Evolutionary conservation across 176 grass and related monocot genomes (phyloP).

Genomic region (Zea luxurians): DNA sequence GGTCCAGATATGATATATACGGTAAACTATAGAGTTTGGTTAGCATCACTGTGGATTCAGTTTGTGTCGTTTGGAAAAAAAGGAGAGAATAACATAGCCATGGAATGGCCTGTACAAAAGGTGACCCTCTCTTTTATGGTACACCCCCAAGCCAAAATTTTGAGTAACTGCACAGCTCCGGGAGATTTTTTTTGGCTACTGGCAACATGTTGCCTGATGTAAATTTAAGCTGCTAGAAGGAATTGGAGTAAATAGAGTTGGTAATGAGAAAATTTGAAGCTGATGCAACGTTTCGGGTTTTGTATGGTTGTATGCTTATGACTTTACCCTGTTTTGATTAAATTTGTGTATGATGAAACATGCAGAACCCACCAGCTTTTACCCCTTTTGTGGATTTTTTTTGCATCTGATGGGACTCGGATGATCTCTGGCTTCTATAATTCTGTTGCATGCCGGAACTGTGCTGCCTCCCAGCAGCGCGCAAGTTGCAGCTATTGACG

Average conservation of each 20-base stretch:
- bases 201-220: constrained; percentile 12
- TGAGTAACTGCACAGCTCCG: constrained; percentile 36
- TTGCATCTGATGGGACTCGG: background rate
- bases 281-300: background rate
- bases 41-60: constrained; percentile 23
- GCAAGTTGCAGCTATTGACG: background rate
- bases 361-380: background rate
- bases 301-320: constrained; percentile 8
- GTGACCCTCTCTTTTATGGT: constrained; percentile 15
- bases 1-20: background rate
- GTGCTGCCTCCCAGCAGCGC: background rate
- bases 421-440: background rate
- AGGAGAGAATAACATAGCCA: constrained; percentile 56
- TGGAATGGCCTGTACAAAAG: constrained; percentile 49
- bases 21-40: constrained; percentile 42
- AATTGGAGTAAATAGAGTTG: constrained; percentile 5
- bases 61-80: background rate
- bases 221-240: constrained; percentile 29
- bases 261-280: background rate
- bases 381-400: background rate
- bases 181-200: constrained; percentile 20
- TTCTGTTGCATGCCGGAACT: background rate
- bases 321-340: background rate
- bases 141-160: constrained; percentile 37
- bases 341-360: background rate